Conservation (phyloP, 2,329 filamentous ascomycete species). For the Conoideocrella luteorostrata region DNA sequence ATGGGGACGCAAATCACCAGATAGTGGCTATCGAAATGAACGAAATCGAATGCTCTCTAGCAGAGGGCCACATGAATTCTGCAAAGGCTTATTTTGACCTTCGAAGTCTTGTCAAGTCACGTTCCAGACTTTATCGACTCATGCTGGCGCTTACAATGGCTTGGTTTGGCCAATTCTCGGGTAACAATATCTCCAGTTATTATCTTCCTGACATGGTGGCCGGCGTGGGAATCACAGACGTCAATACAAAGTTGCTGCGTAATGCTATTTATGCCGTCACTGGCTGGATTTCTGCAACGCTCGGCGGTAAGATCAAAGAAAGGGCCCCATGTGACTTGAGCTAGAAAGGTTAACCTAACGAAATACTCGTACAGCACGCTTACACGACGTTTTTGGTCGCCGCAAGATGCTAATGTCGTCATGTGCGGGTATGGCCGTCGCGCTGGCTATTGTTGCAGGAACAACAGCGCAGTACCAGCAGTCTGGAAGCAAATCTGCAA, state of each 20-base stretch:
- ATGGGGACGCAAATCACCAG: conserved; percentile 29
- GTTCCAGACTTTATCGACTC: conserved; percentile 27
- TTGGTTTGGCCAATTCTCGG: conserved; percentile 35
- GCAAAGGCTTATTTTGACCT: conserved; percentile 29
- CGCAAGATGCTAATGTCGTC: conserved; percentile 34
- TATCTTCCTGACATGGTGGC: conserved; percentile 31
- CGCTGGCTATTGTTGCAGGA: conserved; percentile 29
- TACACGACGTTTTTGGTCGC: conserved; percentile 33
- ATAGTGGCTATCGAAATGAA: conserved; percentile 31
- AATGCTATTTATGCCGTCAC: conserved; percentile 33
- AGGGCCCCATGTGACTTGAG: too few species aligned
- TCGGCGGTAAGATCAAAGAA: conserved; percentile 20
- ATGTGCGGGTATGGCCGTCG: conserved; percentile 28
- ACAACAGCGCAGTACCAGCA: conserved; percentile 27
- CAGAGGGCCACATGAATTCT: conserved; percentile 19
- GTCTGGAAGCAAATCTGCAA: conserved; percentile 24
- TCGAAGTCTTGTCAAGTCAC: conserved; percentile 26
- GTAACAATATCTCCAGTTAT: conserved; percentile 25
- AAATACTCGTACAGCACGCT: too few species aligned
- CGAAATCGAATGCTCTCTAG: conserved; percentile 26
- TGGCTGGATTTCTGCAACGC: conserved; percentile 28
- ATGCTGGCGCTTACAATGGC: conserved; percentile 33
- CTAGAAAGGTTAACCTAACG: not conserved
- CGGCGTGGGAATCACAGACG: conserved; percentile 28
- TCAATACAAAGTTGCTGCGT: conserved; percentile 29